These are phyloP conservation scores for Ophiostoma tasmaniense DNA, from an alignment of 2,329 filamentous ascomycete genomes.

Conservation along the genomic window DNA sequence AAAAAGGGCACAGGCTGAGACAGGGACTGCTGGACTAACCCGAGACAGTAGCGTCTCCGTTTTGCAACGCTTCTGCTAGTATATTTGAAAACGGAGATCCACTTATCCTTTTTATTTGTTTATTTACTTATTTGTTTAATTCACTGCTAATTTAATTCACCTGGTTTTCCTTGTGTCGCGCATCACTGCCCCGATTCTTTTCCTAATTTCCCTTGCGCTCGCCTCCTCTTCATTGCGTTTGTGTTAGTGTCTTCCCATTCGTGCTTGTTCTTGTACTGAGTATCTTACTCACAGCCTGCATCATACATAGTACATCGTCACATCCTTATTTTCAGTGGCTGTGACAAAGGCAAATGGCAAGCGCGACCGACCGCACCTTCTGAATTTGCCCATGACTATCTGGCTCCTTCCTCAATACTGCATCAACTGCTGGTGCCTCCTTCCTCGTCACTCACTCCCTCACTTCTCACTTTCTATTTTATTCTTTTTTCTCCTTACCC, in stretches of 20 bases:
- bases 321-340: neutral
- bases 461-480: neutral
- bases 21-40: neutral
- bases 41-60: conserved; percentile 5
- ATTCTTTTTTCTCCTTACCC: neutral
- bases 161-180: neutral
- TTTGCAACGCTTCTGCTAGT: neutral
- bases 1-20: neutral
- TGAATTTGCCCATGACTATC: neutral
- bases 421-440: neutral
- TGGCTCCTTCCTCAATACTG: neutral
- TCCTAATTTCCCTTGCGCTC: neutral
- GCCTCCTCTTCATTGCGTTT: neutral
- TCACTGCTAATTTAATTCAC: neutral
- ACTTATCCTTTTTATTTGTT: neutral
- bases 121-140: neutral
- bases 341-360: neutral
- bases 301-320: neutral
- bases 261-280: no score
- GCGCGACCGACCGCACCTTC: neutral
- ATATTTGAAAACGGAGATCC: neutral
- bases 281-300: neutral
- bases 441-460: neutral
- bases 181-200: neutral
- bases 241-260: no score